phyloP scores from a whole-genome alignment of 768 basidiomycete genomes.

The Tricholoma bakamatsutake region DNA sequence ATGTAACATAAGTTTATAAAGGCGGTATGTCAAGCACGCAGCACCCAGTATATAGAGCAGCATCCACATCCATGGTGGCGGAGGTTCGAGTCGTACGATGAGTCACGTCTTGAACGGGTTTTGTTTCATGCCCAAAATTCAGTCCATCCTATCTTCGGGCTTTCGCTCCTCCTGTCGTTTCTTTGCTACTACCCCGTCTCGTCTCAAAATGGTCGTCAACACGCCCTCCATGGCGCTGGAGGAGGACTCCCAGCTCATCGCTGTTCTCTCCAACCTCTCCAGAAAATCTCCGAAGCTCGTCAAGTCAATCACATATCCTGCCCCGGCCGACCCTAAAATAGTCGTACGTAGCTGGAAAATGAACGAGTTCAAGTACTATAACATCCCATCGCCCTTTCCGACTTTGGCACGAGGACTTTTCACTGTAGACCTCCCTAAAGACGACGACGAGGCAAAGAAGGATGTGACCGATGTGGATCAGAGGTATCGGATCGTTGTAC shows the following conservation, averaged over 20 bases:
- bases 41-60: too few species aligned
- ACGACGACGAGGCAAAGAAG: conserved; percentile 14
- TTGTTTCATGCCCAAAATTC: too few species aligned
- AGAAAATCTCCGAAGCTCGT: conserved; percentile 60
- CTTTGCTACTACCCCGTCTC: conserved; percentile 4
- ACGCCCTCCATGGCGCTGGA: conserved; percentile 10
- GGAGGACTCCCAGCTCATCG: conserved; percentile 57
- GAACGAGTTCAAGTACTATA: conserved; percentile 94
- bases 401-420: conserved; percentile 94
- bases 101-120: not conserved
- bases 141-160: conserved; percentile 9
- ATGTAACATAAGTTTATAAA: too few species aligned
- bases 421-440: conserved; percentile 41
- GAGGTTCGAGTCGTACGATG: too few species aligned
- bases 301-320: conserved; percentile 47
- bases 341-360: conserved; percentile 88
- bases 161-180: conserved; percentile 11
- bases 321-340: conserved; percentile 50
- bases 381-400: conserved; percentile 86
- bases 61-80: too few species aligned
- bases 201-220: not conserved
- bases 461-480: conserved; percentile 16
- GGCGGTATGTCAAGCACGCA: too few species aligned
- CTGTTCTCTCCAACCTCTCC: conserved; percentile 45
- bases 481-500: conserved; percentile 62